phyloP scores from a whole-genome alignment of 2,329 filamentous ascomycete genomes.

The Penicillium sp. region DNA sequence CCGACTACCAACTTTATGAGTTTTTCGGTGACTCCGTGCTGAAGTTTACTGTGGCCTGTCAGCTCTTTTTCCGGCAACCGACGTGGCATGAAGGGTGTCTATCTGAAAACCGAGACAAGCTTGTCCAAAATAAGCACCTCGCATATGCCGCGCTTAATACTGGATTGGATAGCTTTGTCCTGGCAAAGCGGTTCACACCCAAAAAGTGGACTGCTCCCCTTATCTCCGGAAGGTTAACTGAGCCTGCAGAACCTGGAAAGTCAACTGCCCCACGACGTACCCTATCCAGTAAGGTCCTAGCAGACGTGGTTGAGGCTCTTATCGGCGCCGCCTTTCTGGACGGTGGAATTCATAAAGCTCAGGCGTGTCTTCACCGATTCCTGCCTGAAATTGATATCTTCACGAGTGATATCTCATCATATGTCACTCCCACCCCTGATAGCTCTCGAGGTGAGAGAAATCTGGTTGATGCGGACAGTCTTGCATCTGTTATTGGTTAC shows the following conservation, averaged over 20 bases:
- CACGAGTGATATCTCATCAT: slow-evolving; percentile 7
- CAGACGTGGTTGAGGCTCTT: slow-evolving; percentile 83
- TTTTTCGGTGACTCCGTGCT: slow-evolving; percentile 83
- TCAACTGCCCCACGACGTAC: slow-evolving; percentile 27
- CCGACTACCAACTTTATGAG: slow-evolving; percentile 80
- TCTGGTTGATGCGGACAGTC: slow-evolving; percentile 11
- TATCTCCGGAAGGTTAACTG: slow-evolving; percentile 41
- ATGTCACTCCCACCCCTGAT: neutral
- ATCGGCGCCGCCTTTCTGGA: slow-evolving; percentile 74
- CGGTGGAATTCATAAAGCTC: slow-evolving; percentile 64
- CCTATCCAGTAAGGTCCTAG: slow-evolving; percentile 75
- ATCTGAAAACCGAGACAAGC: slow-evolving; percentile 63
- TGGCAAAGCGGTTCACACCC: slow-evolving; percentile 66
- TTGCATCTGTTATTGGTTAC: slow-evolving; percentile 59
- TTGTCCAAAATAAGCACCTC: slow-evolving; percentile 76
- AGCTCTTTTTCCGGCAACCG: slow-evolving; percentile 61
- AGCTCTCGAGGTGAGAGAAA: slow-evolving; percentile 3
- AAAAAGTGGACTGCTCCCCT: slow-evolving; percentile 72
- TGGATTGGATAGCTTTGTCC: slow-evolving; percentile 71
- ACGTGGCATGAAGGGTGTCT: slow-evolving; percentile 77
- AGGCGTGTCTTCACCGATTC: slow-evolving; percentile 66
- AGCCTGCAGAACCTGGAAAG: neutral
- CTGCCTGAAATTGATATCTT: slow-evolving; percentile 54
- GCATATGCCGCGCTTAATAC: slow-evolving; percentile 61
- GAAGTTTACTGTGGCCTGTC: slow-evolving; percentile 70